Percentiles rank a stretch among this genome's conserved stretches.
Evolutionary conservation across 495 filamentous ascomycete genomes (phyloP).

Genomic region (Friedmanniomyces simplex): DNA sequence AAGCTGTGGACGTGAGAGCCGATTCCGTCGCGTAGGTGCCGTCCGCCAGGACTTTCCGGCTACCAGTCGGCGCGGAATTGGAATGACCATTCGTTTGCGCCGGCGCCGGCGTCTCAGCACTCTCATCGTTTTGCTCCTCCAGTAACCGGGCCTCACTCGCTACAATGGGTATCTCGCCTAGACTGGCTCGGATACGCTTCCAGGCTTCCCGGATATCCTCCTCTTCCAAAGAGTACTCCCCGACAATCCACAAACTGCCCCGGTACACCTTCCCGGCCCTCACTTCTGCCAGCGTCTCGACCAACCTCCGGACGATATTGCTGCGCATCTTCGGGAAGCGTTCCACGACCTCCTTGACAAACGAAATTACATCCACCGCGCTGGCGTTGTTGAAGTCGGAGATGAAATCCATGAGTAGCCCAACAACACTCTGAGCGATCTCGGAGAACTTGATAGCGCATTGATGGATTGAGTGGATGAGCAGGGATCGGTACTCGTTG

Average conservation of each 20-base stretch:
- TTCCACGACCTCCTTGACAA: conserved; percentile 98
- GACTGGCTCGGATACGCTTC: conserved; percentile 86
- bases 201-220: conserved; percentile 93
- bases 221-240: conserved; percentile 90
- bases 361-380: conserved; percentile 94
- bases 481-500: conserved; percentile 86
- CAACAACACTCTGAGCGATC: conserved; percentile 92
- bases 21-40: conserved; percentile 97
- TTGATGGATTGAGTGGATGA: conserved; percentile 95
- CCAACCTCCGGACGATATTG: conserved; percentile 77
- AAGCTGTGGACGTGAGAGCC: conserved; percentile 84
- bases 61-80: conserved; percentile 68
- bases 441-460: conserved; percentile 99
- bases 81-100: conserved; percentile 76
- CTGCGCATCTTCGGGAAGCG: conserved; percentile 86
- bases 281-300: conserved; percentile 85
- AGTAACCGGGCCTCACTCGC: conserved; percentile 89
- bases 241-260: conserved; percentile 93
- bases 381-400: conserved; percentile 96
- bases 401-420: conserved; percentile 98
- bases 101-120: conserved; percentile 41
- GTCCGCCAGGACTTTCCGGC: conserved; percentile 85
- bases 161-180: conserved; percentile 95
- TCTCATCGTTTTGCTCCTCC: conserved; percentile 59
- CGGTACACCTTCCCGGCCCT: conserved; percentile 96